A percentile compares a stretch with the other conserved stretches of the same genome.
These are phyloP conservation scores for Arabidopsis arenosa DNA, from an alignment of 345 rosid genomes.

Conservation along the genomic window DNA sequence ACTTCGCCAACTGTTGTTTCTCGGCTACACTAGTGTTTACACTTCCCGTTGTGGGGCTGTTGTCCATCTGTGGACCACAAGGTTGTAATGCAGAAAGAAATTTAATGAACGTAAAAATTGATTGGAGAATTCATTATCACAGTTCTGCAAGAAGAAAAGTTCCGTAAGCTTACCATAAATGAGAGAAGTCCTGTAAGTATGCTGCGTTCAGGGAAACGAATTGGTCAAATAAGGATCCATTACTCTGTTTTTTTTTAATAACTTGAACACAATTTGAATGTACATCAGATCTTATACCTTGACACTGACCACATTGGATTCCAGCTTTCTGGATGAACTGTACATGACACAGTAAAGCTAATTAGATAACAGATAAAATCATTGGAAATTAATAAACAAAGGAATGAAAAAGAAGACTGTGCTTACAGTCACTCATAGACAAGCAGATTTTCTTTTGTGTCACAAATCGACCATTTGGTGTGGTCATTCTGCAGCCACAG, in stretches of 20 bases:
- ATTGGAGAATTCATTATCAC: neutral
- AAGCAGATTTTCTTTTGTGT: constrained; percentile 24
- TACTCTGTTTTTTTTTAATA: neutral
- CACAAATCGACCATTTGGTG: constrained; percentile 25
- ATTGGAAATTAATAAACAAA: neutral
- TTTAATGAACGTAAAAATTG: neutral
- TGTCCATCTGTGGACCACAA: constrained; percentile 68
- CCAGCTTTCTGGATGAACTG: constrained; percentile 33
- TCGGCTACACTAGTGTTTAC: constrained; percentile 72
- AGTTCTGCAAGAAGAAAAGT: neutral
- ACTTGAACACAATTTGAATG: neutral
- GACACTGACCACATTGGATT: constrained; percentile 28
- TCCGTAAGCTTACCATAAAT: constrained; percentile 7
- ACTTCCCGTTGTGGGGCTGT: constrained; percentile 89
- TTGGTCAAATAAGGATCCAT: neutral
- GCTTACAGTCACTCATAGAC: constrained; percentile 32
- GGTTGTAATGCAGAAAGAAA: neutral
- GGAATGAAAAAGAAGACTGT: neutral
- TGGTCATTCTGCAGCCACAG: constrained; percentile 2
- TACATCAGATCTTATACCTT: constrained; percentile 14
- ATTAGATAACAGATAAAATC: neutral
- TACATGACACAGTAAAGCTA: neutral
- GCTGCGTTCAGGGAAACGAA: neutral
- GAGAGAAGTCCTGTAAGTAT: constrained; percentile 27
- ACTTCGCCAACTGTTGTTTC: constrained; percentile 77